Base-by-base conservation (phyloP, 371 early-diverging fungal species). In the Rhizopus sp. region DNA sequence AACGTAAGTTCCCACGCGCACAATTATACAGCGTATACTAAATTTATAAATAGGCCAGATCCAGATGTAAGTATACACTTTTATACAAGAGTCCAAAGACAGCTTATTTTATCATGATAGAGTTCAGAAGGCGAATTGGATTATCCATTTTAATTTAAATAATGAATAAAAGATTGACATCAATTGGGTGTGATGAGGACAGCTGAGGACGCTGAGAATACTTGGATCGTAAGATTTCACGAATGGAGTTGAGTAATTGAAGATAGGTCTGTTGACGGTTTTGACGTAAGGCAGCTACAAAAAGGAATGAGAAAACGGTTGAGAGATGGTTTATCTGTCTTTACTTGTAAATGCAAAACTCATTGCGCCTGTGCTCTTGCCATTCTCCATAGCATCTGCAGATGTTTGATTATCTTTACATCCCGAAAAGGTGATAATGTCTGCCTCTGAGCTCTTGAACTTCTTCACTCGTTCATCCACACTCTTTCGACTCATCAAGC, bases 351-450 rank as follows among this genome's bases (percentile, higher is more conserved):
- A 82, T 0, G 94, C 92, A 56, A 83, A 87, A 13, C 87, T 87
- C 91, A 96, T 89, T 17, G 96, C 96, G 29, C 96, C 91, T 0
- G 90, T 89, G 56, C 82, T 79, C 30, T 75, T 73, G 1, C 81
- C 81, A 52, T 77, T 70, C 44, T 78, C 80, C 5, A 66, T 66
- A 12, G 93, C 78, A 70, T 96, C 95, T 1, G 95, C 93, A 3
- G 88, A 88, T 2, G 94, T 94, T 67, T 95, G 94, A 55, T 71
- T 76, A 63, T 96, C 96, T 66, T 90, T 91, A 72, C 94, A 95
- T 67, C 69, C 95, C 50, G 86, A 84, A 58, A 94, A 91, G 88
- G 89, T 88, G 54, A 91, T 84, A 5, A 91, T 89, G 67, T 91
- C 91, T 33, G 89, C 90, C 38, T 66, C 50, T 10, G 77, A 82